phyloP scores from a whole-genome alignment of 495 filamentous ascomycete genomes.

The Astrothelium subdiscretum region DNA sequence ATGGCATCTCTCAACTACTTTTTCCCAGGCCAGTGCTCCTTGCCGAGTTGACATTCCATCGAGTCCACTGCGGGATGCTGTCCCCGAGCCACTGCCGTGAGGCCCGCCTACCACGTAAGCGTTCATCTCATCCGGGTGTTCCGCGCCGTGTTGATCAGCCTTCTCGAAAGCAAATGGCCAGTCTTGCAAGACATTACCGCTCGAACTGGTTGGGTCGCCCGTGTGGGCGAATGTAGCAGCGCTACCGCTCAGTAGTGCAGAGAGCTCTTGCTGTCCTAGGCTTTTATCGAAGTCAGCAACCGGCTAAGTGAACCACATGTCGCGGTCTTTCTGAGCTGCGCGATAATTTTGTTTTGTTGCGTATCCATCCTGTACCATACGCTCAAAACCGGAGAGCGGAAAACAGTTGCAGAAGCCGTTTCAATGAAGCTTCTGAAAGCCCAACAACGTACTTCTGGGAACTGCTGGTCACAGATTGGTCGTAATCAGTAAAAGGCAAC shows the following conservation, averaged over 20 bases:
- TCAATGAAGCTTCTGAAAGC: conserved; percentile 17
- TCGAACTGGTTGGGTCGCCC: background rate
- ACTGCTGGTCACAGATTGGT: conserved; percentile 22
- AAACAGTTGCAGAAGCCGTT: conserved; percentile 25
- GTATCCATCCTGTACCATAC: conserved; percentile 17
- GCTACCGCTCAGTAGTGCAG: background rate
- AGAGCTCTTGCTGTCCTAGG: background rate
- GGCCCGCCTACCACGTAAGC: background rate
- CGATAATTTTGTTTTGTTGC: conserved; percentile 33
- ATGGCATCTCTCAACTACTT: background rate
- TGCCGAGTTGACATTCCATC: background rate
- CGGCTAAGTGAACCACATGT: conserved; percentile 38
- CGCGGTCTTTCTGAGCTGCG: conserved; percentile 33
- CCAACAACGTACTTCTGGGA: conserved; percentile 21
- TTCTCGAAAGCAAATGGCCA: background rate
- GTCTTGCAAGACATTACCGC: background rate
- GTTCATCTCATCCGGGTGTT: background rate
- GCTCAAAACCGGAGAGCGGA: conserved; percentile 29
- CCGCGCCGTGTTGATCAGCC: background rate
- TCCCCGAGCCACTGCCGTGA: background rate
- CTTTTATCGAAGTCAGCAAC: conserved; percentile 24
- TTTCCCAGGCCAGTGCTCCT: background rate
- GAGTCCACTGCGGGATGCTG: background rate
- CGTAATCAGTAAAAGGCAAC: conserved; percentile 12
- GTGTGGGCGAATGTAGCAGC: background rate